These are phyloP conservation scores for Cytospora piceicola DNA, from an alignment of 2,329 filamentous ascomycete species.

Conservation along the genomic window DNA sequence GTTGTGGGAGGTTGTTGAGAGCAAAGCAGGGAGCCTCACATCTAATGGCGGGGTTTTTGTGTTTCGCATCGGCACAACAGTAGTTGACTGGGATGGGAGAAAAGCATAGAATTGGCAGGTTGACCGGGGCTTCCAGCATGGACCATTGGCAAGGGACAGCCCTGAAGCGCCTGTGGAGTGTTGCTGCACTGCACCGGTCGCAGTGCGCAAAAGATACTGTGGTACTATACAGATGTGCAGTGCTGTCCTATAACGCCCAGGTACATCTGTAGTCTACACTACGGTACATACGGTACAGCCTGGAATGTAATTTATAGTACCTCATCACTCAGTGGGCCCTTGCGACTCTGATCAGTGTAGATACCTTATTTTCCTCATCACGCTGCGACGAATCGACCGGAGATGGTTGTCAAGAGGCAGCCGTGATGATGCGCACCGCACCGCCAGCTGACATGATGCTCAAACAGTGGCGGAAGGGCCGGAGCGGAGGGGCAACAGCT, in stretches of 20 bases:
- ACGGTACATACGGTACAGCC: not conserved
- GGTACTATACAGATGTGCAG: not conserved
- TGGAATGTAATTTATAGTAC: not conserved
- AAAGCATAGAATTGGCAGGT: constrained; percentile 1
- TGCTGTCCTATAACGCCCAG: not conserved
- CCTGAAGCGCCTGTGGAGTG: not conserved
- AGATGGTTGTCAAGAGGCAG: constrained; percentile 4
- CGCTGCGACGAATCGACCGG: not conserved
- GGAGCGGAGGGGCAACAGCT: not conserved
- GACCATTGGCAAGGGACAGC: not conserved
- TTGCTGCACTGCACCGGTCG: not conserved
- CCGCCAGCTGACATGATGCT: not conserved
- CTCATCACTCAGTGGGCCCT: not conserved
- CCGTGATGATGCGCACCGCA: constrained; percentile 1
- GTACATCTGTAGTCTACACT: not conserved
- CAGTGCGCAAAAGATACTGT: not conserved
- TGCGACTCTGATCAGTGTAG: too few relatives aligned
- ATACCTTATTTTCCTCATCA: constrained; percentile 1
- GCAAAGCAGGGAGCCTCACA: not conserved
- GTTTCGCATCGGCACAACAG: constrained; percentile 37
- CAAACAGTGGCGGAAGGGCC: not conserved
- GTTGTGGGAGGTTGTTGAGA: constrained; percentile 5
- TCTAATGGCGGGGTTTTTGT: constrained; percentile 40
- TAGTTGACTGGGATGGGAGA: not conserved
- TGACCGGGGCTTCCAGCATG: not conserved